Base-by-base conservation (phyloP, 2,329 filamentous ascomycete species). In the Lachnellula hyalina region DNA sequence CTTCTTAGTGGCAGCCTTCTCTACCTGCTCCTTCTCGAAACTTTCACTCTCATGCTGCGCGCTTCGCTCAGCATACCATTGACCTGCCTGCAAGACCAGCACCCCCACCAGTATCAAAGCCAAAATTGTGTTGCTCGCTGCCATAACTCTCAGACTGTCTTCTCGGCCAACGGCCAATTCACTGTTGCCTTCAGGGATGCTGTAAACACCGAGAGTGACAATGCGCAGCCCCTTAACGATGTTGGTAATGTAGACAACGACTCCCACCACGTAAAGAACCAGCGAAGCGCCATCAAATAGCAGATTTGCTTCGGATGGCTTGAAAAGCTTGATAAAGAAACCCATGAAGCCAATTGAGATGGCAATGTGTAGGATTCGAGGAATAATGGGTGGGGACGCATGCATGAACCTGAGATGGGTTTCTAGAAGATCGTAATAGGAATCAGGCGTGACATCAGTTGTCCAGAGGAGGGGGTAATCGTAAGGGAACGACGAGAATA, bases 1-100 rank as follows among this genome's bases (percentile, higher is more conserved):
- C 65, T 70, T 71, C 55, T 70, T 71, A 55, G 71, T 66, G 47
- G 63, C 70, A 65, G 72, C 74, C 72, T 78, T 78, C 67, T 74
- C 76, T 57, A 73, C 72, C 53, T 74, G 70, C 60, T 75, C 77
- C 71, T 77, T 73, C 63, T 85, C 81, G 60, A 86, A 78, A 69
- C 83, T 81, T 67, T 82, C 83, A 53, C 81, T 78, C 72, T 96
- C 92, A 70, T 92, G 87, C 67, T 80, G 80, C 73, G 97, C 92
- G 75, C 95, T 95, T 69, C 89, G 82, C 80, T 97, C 92, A 25
- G 94, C 94, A 75, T 99, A 99, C 94, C 93, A 97, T 80, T 97
- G 90, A 11, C 94, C 94, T 19, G 90, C 90, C 82, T 99, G 94
- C 68, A 99, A 75, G 35, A 96, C 89, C 61, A 99, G 71, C 9